phyloP scores from a whole-genome alignment of 2,329 filamentous ascomycete species.

The Penicillium sp. region DNA sequence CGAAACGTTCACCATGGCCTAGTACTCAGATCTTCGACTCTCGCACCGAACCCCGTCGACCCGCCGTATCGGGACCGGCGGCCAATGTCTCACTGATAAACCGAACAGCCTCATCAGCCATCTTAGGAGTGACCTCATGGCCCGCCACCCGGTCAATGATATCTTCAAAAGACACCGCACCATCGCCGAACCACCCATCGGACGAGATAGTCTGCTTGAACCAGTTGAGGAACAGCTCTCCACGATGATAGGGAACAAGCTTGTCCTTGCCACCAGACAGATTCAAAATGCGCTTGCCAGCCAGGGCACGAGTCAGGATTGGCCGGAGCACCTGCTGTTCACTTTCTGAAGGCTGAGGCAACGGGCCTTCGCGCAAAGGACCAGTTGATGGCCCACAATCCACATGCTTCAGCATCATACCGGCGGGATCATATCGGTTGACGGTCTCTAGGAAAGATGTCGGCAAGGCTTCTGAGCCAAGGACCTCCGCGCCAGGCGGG shows the following conservation, averaged over 20 bases:
- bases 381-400: constrained; percentile 19
- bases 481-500: constrained; percentile 60
- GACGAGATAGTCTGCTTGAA: constrained; percentile 49
- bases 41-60: constrained; percentile 30
- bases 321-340: constrained; percentile 47
- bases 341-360: constrained; percentile 40
- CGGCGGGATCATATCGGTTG: constrained; percentile 69
- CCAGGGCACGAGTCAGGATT: constrained; percentile 41
- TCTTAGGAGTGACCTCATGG: constrained; percentile 57
- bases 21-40: constrained; percentile 35
- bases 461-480: constrained; percentile 78
- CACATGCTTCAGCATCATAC: constrained; percentile 62
- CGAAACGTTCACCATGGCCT: background rate
- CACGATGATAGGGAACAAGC: constrained; percentile 58
- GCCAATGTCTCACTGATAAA: constrained; percentile 51
- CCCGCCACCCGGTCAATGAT: constrained; percentile 56
- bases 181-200: constrained; percentile 50
- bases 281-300: constrained; percentile 55
- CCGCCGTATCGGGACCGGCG: constrained; percentile 18
- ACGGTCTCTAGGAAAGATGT: constrained; percentile 62
- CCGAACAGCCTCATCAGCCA: constrained; percentile 55
- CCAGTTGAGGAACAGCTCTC: constrained; percentile 56
- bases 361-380: constrained; percentile 29
- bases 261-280: constrained; percentile 57
- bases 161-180: constrained; percentile 55